Base-by-base conservation (phyloP, 1,284 basidiomycete species). In the Puccinia novopanici region DNA sequence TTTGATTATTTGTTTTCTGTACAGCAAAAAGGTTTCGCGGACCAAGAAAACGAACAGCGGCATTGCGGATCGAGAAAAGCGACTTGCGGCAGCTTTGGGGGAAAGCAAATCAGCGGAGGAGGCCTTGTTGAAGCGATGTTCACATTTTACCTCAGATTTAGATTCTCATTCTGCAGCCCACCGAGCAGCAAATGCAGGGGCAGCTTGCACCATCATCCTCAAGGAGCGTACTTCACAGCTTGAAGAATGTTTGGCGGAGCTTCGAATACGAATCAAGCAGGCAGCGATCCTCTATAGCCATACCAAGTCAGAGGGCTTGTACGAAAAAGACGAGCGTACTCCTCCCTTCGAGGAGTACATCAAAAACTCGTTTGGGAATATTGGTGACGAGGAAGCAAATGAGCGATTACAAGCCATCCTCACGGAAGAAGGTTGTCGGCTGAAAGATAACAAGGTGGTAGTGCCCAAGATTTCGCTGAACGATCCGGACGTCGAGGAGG, bases 51-150 rank as follows among this genome's bases (percentile, higher is more conserved):
- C 59, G 63, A 82, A 61, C 72, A 82, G 59, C 79, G 81, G 48
- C 75, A 83, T 79, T 72, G 81, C 40, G 19, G 95, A 98, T 85
- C 90, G 95, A 82, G 94, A 96, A 85, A 92, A 91, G 83, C 91
- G 95, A 9, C 88, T 98, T 9, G 91, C 92, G 70, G 89, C 93
- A 83, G 92, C 93, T 4, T 89, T 98, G 40, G 93, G 94, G 82
- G 93, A 95, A 79, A 94, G 93, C 88, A 91, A 90, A 90, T 84
- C 83, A 19, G 93, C 93, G 0, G 93, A 95, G 85, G 93, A 96
- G 87, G 94, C 94, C 0, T 88, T 96, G 3, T 88, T 96, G 78
- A 96, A 96, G 85, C 91, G 94, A 42, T 95, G 94, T 85, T 95
- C 94, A 10, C 94, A 96, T 85, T 96, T 96, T 86, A 92, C 94